These are phyloP conservation scores for Macrolepiota albuminosa DNA, from an alignment of 768 basidiomycete genomes.

Conservation along the genomic window DNA sequence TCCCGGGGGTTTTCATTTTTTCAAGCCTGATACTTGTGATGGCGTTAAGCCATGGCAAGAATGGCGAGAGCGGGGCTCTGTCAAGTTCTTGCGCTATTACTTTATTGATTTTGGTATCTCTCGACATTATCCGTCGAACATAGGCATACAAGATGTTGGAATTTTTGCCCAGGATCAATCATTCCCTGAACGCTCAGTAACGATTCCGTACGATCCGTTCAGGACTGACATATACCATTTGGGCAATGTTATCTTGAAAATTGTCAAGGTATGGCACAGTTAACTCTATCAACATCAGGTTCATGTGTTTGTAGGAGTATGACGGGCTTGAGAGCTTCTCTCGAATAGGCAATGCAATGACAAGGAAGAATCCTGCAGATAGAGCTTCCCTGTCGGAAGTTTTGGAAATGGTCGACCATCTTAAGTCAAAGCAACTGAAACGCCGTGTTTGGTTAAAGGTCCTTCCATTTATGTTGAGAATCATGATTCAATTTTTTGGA, in stretches of 20 bases:
- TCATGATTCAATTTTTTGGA: background rate
- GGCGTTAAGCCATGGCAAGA: conserved; percentile 8
- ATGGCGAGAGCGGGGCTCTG: conserved; percentile 22
- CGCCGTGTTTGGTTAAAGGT: background rate
- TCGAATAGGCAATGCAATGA: background rate
- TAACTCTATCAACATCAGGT: background rate
- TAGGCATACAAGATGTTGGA: conserved; percentile 18
- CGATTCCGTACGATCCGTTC: conserved; percentile 31
- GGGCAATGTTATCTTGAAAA: conserved; percentile 23
- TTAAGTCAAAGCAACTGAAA: background rate
- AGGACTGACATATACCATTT: conserved; percentile 39
- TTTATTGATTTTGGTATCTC: conserved; percentile 36
- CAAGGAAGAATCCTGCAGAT: background rate
- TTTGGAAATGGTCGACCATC: background rate
- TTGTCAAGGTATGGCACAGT: background rate
- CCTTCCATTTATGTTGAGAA: background rate
- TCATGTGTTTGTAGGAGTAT: background rate
- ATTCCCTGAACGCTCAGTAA: conserved; percentile 27
- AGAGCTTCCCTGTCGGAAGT: background rate
- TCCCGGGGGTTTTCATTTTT: conserved; percentile 22
- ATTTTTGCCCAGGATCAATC: conserved; percentile 37
- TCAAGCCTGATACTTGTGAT: conserved; percentile 9
- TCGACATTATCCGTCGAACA: conserved; percentile 16
- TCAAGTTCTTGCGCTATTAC: conserved; percentile 28
- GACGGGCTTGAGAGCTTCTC: background rate